phyloP scores from a whole-genome alignment of 129 eudicot genomes.

The Ambrosia artemisiifolia region DNA sequence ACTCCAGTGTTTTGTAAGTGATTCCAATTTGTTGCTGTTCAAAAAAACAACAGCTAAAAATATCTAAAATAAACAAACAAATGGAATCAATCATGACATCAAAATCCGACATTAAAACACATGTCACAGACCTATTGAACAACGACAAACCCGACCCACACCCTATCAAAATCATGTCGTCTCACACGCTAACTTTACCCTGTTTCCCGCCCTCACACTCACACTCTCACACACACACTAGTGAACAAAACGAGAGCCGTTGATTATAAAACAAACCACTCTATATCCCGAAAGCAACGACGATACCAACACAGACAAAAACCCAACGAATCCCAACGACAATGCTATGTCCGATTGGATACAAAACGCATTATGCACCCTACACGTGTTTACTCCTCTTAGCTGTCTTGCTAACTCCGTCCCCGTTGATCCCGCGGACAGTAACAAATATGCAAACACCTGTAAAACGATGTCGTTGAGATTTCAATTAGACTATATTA shows the following conservation, averaged over 20 bases:
- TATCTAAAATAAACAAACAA: neutral
- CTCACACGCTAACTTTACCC: conserved; percentile 4
- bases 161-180: conserved; percentile 5
- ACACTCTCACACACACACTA: conserved; percentile 11
- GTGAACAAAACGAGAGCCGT: conserved; percentile 63
- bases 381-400: conserved; percentile 49
- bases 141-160: neutral
- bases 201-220: neutral
- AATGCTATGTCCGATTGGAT: conserved; percentile 57
- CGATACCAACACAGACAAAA: conserved; percentile 46
- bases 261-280: conserved; percentile 53
- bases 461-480: conserved; percentile 18
- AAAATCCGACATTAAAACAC: neutral
- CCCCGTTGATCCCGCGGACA: conserved; percentile 69
- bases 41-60: too few relatives aligned
- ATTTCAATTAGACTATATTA: neutral
- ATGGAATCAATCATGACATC: neutral
- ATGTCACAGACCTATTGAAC: neutral
- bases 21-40: too few relatives aligned
- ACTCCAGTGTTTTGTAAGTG: too few relatives aligned
- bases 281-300: conserved; percentile 68
- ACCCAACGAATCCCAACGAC: conserved; percentile 57
- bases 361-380: conserved; percentile 44
- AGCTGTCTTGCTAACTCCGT: conserved; percentile 52
- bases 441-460: conserved; percentile 64